Percentiles rank a stretch among this genome's conserved stretches.
Conservation (phyloP, 306 rosid genomes). For the Astragalus glycyphyllos region DNA sequence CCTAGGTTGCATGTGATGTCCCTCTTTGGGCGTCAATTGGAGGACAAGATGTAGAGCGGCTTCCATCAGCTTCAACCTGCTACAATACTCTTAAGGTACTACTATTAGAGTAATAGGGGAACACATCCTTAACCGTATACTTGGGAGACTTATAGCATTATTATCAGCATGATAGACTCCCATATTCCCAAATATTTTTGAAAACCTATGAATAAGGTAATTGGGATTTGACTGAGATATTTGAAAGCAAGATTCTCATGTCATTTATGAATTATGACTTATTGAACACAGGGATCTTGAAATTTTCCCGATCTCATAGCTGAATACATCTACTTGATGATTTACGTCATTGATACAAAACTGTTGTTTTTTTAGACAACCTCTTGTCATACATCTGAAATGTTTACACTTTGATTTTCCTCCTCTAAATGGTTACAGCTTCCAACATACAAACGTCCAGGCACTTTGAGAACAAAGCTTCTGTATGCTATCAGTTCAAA, state of each 20-base stretch:
- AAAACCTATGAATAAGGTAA: neutral
- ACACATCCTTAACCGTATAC: slow-evolving; percentile 21
- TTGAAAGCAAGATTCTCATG: slow-evolving; percentile 34
- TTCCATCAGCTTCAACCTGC: slow-evolving; percentile 99
- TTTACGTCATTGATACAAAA: slow-evolving; percentile 27
- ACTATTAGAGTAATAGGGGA: slow-evolving; percentile 11
- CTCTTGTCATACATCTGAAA: slow-evolving; percentile 31
- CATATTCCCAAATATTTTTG: neutral
- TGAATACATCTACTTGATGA: slow-evolving; percentile 5
- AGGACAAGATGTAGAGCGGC: slow-evolving; percentile 97
- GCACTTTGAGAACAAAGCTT: slow-evolving; percentile 87
- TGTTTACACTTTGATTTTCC: slow-evolving; percentile 36
- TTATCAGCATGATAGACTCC: slow-evolving; percentile 3
- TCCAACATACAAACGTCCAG: slow-evolving; percentile 91
- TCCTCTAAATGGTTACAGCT: slow-evolving; percentile 62
- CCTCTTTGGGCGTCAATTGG: slow-evolving; percentile 93
- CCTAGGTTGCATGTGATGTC: slow-evolving; percentile 82
- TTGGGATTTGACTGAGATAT: slow-evolving; percentile 31
- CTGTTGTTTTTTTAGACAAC: slow-evolving; percentile 17
- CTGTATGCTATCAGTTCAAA: slow-evolving; percentile 91
- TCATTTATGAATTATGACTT: slow-evolving; percentile 16
- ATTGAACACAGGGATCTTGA: neutral
- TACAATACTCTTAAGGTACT: slow-evolving; percentile 94
- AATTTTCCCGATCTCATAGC: slow-evolving; percentile 29
- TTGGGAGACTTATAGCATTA: slow-evolving; percentile 1